phyloP scores from a whole-genome alignment of 805 yeast species.

The Pichia insulana region DNA sequence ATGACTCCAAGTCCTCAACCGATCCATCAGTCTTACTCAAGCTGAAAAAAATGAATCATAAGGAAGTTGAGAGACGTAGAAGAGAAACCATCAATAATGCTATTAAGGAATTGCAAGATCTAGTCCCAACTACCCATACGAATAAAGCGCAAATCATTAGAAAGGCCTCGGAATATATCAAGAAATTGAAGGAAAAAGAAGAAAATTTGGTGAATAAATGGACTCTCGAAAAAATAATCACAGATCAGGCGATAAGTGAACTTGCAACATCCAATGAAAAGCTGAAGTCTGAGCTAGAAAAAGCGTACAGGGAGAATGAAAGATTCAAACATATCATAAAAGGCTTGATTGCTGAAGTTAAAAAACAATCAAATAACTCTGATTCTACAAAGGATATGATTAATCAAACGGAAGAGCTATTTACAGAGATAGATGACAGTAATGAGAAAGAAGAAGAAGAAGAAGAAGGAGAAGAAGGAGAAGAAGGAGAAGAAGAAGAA shows the following conservation, averaged over 20 bases:
- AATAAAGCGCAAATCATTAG: conserved; percentile 86
- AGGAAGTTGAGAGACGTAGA: conserved; percentile 90
- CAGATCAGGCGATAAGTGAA: conserved; percentile 87
- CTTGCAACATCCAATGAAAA: conserved; percentile 79
- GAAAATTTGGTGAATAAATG: conserved; percentile 85
- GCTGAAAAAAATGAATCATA: conserved; percentile 82
- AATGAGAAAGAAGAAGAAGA: conserved; percentile 7
- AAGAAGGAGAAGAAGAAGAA: conserved; percentile 6
- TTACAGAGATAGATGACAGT: background rate
- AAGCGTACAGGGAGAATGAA: conserved; percentile 88
- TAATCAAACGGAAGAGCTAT: background rate
- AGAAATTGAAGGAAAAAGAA: conserved; percentile 83
- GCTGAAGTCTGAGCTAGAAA: conserved; percentile 77
- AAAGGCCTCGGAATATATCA: conserved; percentile 85
- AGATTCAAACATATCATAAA: conserved; percentile 52
- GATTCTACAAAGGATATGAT: background rate
- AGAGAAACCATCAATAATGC: conserved; percentile 83
- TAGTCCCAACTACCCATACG: conserved; percentile 76
- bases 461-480: no score
- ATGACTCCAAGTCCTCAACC: conserved; percentile 44
- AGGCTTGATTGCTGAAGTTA: conserved; percentile 7
- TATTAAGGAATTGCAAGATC: conserved; percentile 67
- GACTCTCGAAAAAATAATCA: conserved; percentile 85
- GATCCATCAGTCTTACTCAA: conserved; percentile 83
- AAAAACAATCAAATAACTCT: conserved; percentile 6